Evolutionary conservation across 2,329 filamentous ascomycete species (phyloP), one percentile per base, ranked within the genome.

Genomic region (Aspergillus texensis): DNA sequence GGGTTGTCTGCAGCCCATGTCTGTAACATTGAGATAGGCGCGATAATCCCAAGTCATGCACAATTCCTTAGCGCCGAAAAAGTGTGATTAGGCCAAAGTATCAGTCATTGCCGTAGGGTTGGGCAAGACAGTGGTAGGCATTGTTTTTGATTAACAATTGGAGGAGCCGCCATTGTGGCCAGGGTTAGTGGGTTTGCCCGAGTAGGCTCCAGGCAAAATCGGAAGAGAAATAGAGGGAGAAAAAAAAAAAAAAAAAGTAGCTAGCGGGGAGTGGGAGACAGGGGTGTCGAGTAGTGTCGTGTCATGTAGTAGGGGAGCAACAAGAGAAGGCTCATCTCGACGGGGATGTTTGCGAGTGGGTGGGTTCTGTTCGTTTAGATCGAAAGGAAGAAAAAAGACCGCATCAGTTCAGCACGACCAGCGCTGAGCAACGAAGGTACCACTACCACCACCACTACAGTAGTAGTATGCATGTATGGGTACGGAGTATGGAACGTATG

Each of bases 41-140:
- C 68, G 65, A 64, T 61, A 69, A 66, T 64, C 57, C 59, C 57
- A 61, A 57, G 56, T 62, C 58, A 66, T 70, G 70, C 68, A 69
- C 70, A 69, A 66, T 62, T 58, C 67, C 60, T 74, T 77, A 76
- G 74, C 73, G 70, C 74, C 71, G 68, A 63, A 69, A 66, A 50
- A 65, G 60, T 67, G 65, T 69, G 70, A 75, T 67, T 65, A 65
- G 67, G 62, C 58, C 65, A 66, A 66, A 62, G 66, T 60, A 64
- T 68, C 68, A 71, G 68, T 70, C 65, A 66, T 63, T 58, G 48
- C 58, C 61, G 57, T 53, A 58, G 58, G 24, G 11, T 26, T 53
- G 58, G 34, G 50, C 21, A 57, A 30, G 36, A 34, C 30, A 43
- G 58, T 43, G 46, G 26, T 54, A 46, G 55, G 12, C n/a, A 61